Percentiles rank a stretch among this genome's conserved stretches.
Evolutionary conservation across 371 early-diverging fungal species (phyloP).

Genomic region (Sporodiniella umbellata): DNA sequence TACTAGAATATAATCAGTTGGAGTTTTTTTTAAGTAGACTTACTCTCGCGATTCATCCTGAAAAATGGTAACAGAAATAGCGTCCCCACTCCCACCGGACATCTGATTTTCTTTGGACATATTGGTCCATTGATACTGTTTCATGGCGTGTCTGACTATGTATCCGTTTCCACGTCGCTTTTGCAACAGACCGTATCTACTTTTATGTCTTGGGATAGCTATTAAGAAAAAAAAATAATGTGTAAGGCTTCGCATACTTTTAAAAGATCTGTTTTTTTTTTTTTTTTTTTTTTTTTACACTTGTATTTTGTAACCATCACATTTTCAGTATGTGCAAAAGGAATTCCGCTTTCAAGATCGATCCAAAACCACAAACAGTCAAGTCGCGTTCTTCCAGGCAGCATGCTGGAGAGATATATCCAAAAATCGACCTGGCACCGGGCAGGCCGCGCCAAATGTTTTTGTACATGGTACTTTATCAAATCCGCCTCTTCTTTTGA

Average conservation of each 20-base stretch:
- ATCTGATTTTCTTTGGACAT: constrained; percentile 19
- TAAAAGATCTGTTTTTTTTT: neutral
- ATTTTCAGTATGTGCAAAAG: constrained; percentile 1
- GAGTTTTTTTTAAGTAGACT: neutral
- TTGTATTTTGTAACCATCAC: constrained; percentile 18
- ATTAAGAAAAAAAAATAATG: neutral
- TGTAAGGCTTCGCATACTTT: neutral
- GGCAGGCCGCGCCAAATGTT: neutral
- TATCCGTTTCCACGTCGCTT: neutral
- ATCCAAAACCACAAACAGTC: constrained; percentile 30
- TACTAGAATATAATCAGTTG: constrained; percentile 2
- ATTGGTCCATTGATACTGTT: constrained; percentile 13
- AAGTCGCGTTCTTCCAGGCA: constrained; percentile 26
- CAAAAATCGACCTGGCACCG: constrained; percentile 11
- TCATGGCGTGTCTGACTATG: constrained; percentile 1
- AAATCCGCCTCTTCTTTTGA: constrained; percentile 1
- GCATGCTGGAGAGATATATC: constrained; percentile 15
- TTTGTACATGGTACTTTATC: neutral
- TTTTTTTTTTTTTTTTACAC: constrained; percentile 2
- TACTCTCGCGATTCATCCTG: constrained; percentile 9
- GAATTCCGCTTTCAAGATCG: constrained; percentile 8
- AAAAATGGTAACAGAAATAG: constrained; percentile 24
- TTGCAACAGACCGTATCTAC: neutral
- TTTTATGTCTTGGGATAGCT: neutral
- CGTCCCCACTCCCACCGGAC: constrained; percentile 41